phyloP scores from a whole-genome alignment of 495 filamentous ascomycete genomes.

The Polyplosphaeria fusca region DNA sequence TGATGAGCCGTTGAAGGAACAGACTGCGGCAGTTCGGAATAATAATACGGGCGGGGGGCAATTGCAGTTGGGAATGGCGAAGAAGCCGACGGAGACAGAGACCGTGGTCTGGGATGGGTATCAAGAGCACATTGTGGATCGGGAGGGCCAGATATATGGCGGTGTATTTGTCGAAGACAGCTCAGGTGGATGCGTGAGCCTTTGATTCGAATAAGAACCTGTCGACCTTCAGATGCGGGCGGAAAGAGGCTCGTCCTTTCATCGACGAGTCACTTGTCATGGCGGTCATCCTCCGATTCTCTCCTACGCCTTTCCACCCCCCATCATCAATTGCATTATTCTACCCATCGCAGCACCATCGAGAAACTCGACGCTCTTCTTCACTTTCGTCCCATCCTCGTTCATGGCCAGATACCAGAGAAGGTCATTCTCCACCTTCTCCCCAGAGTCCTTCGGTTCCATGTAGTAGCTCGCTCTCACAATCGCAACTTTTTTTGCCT shows the following conservation, averaged over 20 bases:
- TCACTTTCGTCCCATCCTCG: conserved; percentile 38
- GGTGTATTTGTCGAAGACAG: conserved; percentile 28
- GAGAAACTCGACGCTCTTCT: conserved; percentile 38
- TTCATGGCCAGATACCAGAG: conserved; percentile 32
- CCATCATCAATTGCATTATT: background rate
- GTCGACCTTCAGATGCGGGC: no score
- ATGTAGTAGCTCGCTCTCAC: conserved; percentile 31
- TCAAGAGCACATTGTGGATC: conserved; percentile 14
- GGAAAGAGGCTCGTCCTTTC: no score
- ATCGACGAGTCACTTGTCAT: no score
- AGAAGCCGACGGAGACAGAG: conserved; percentile 31
- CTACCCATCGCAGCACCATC: conserved; percentile 30
- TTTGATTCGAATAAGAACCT: background rate
- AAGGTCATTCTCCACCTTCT: conserved; percentile 31
- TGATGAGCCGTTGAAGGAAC: conserved; percentile 4
- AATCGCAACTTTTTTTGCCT: conserved; percentile 16
- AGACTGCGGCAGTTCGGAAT: conserved; percentile 9
- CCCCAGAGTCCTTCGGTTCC: conserved; percentile 6
- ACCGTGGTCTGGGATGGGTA: conserved; percentile 30
- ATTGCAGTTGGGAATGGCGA: conserved; percentile 28
- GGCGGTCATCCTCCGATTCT: no score
- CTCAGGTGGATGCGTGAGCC: conserved; percentile 13
- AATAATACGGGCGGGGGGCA: conserved; percentile 25
- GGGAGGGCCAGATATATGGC: conserved; percentile 23
- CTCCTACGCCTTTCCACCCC: no score